Evolutionary conservation across 2,329 filamentous ascomycete species (phyloP).

Genomic region (Lachnellula suecica): DNA sequence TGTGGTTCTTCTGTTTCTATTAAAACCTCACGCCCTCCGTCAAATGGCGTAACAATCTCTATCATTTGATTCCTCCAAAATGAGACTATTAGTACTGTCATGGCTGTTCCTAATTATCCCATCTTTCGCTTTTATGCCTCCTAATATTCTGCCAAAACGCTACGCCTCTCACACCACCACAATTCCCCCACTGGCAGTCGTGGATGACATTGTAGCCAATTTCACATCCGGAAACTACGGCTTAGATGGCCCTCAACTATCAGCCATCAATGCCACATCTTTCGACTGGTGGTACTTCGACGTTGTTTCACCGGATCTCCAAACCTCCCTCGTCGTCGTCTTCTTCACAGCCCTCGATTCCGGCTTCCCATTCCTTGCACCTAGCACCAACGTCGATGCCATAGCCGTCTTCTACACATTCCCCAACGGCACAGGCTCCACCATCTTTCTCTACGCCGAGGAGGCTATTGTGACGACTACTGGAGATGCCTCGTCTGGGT

Average conservation of each 20-base stretch:
- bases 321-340: slow-evolving; percentile 31
- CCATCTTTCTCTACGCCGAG: slow-evolving; percentile 4
- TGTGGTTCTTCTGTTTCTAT: not conserved
- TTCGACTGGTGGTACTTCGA: slow-evolving; percentile 42
- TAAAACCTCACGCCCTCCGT: not conserved
- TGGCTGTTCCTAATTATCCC: not conserved
- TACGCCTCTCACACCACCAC: not conserved
- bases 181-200: slow-evolving; percentile 2
- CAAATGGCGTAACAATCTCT: not conserved
- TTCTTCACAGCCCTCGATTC: slow-evolving; percentile 32
- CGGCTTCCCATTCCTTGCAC: slow-evolving; percentile 37
- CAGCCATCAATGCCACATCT: slow-evolving; percentile 16
- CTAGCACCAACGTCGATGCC: not conserved
- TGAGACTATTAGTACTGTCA: not conserved
- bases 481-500: slow-evolving; percentile 14
- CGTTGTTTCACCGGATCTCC: slow-evolving; percentile 30
- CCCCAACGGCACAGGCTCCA: slow-evolving; percentile 12
- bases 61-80: not conserved
- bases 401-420: slow-evolving; percentile 13
- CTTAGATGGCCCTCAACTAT: slow-evolving; percentile 23
- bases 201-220: slow-evolving; percentile 60
- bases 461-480: slow-evolving; percentile 13
- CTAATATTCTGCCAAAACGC: not conserved
- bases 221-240: slow-evolving; percentile 65
- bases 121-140: not conserved